Evolutionary conservation across 257 asterid species (phyloP).

Genomic region (Lycium barbarum): DNA sequence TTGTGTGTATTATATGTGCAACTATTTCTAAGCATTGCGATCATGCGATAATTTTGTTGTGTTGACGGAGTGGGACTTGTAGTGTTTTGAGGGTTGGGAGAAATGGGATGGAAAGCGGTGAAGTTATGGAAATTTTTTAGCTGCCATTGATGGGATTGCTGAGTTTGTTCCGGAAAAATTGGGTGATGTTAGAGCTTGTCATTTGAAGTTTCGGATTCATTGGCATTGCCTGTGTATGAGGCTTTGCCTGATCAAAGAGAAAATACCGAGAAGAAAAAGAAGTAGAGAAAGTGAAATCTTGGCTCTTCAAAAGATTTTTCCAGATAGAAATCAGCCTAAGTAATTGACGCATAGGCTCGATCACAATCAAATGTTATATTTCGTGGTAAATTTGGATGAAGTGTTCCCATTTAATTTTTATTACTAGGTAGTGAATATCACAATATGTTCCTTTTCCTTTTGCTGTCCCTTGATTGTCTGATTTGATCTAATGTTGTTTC

Average conservation of each 20-base stretch:
- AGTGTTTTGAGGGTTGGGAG: no score
- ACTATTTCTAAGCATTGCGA: no score
- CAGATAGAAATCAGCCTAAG: no score
- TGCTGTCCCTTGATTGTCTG: neutral
- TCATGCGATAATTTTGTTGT: no score
- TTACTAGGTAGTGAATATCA: neutral
- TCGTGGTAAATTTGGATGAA: neutral
- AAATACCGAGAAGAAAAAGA: no score
- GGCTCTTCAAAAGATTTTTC: no score
- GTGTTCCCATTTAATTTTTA: neutral
- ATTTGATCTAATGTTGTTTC: neutral
- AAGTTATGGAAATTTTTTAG: conserved; percentile 74
- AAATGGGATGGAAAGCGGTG: conserved; percentile 43
- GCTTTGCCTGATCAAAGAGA: no score
- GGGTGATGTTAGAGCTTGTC: conserved; percentile 71
- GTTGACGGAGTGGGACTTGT: no score
- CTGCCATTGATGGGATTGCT: conserved; percentile 57
- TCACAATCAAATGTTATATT: neutral
- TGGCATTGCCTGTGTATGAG: no score
- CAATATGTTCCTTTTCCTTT: neutral
- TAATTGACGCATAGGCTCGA: no score
- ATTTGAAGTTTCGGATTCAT: no score
- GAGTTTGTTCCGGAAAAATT: conserved; percentile 68
- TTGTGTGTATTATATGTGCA: neutral
- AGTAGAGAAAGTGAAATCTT: no score